Conservation (phyloP, 805 yeast genomes). For the Yamadazyma tumulicola region DNA sequence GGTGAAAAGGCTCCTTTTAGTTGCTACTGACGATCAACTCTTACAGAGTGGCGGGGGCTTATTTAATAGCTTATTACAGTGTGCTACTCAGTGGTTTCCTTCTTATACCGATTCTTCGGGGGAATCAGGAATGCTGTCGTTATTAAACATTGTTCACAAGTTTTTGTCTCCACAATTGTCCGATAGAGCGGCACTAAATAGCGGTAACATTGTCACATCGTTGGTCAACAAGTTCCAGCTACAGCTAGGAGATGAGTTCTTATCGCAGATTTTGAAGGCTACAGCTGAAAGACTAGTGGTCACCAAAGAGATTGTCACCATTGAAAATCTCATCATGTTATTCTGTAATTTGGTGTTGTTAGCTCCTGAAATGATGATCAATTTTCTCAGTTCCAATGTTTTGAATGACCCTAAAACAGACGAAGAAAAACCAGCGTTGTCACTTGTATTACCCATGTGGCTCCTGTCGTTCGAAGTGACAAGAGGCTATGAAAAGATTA, state of each 20-base stretch:
- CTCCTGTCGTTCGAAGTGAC: slow-evolving; percentile 75
- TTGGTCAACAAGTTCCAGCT: slow-evolving; percentile 50
- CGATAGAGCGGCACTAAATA: slow-evolving; percentile 78
- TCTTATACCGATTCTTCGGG: slow-evolving; percentile 29
- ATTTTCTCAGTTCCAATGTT: slow-evolving; percentile 46
- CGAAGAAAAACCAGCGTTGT: slow-evolving; percentile 40
- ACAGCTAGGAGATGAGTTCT: slow-evolving; percentile 35
- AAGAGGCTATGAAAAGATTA: slow-evolving; percentile 72
- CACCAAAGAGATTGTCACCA: slow-evolving; percentile 68
- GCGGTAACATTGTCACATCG: slow-evolving; percentile 64
- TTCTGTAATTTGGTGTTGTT: slow-evolving; percentile 66
- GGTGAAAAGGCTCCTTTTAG: slow-evolving; percentile 36
- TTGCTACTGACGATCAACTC: slow-evolving; percentile 69
- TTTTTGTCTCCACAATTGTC: slow-evolving; percentile 67
- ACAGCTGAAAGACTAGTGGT: slow-evolving; percentile 62
- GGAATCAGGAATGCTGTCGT: slow-evolving; percentile 48
- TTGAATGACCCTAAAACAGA: slow-evolving; percentile 25
- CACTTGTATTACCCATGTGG: slow-evolving; percentile 73
- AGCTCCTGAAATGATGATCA: slow-evolving; percentile 61
- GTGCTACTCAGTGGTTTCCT: slow-evolving; percentile 32
- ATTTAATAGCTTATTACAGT: slow-evolving; percentile 55
- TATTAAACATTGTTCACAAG: slow-evolving; percentile 64
- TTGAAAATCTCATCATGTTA: slow-evolving; percentile 73
- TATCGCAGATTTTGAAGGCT: slow-evolving; percentile 64
- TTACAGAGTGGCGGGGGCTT: slow-evolving; percentile 76